Evolutionary conservation across 1,284 basidiomycete genomes (phyloP).

Genomic region (Malassezia pachydermatis): DNA sequence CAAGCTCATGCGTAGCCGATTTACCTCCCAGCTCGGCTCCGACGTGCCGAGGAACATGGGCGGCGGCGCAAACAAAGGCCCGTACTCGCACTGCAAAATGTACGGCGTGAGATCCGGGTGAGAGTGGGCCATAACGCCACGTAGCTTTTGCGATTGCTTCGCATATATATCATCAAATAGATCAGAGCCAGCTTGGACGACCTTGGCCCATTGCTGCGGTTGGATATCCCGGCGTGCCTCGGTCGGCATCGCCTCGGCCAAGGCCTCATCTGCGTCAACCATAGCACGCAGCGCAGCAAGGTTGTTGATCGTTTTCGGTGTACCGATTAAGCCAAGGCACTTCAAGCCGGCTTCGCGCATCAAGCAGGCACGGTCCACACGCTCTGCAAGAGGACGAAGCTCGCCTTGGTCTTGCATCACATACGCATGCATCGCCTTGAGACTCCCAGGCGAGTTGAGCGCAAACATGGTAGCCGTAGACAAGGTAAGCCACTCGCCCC

Average conservation of each 20-base stretch:
- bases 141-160: constrained; percentile 77
- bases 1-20: constrained; percentile 73
- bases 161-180: constrained; percentile 81
- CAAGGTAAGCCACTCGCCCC: constrained; percentile 72
- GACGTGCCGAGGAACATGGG: constrained; percentile 52
- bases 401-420: constrained; percentile 50
- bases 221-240: constrained; percentile 34
- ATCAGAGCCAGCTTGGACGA: constrained; percentile 29
- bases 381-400: constrained; percentile 55
- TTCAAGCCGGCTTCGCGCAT: constrained; percentile 91
- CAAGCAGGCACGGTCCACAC: constrained; percentile 57
- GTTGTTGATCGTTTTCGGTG: constrained; percentile 57
- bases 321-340: constrained; percentile 81
- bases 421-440: constrained; percentile 69
- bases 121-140: constrained; percentile 72
- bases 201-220: constrained; percentile 18
- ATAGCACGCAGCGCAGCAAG: constrained; percentile 40
- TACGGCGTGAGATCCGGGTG: constrained; percentile 61
- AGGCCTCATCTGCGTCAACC: constrained; percentile 36
- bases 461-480: constrained; percentile 74
- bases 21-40: constrained; percentile 56
- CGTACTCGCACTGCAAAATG: constrained; percentile 82
- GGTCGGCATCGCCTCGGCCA: constrained; percentile 29
- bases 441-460: constrained; percentile 65
- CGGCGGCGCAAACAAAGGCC: constrained; percentile 64